Base-by-base conservation (phyloP, 164 flowering plant genomes). In the Nymphaea colorata region DNA sequence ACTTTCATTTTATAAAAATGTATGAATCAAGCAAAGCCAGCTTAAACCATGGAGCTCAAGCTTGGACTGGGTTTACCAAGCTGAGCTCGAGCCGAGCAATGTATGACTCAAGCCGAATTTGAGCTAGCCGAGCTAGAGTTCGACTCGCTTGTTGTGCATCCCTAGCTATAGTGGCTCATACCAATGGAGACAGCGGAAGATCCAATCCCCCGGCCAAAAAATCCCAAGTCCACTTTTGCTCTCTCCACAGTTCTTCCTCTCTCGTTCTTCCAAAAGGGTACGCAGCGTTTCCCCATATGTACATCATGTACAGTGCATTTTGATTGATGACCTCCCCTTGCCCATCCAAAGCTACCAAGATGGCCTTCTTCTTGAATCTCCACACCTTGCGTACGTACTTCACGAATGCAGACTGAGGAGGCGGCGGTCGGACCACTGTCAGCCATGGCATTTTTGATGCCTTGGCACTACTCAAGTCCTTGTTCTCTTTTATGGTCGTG, bases 241-340 rank as follows among this genome's bases (percentile, higher is more conserved):
- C 73, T 67, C 78, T 73, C 98, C 98, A 89, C 0, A 88, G 84
- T 68, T 87, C 75, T 62, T 70, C 68, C 73, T 89, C 96, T 75
- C 82, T 83, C 41, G 80, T 76, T 70, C 51, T 64, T 47, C 96
- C 83, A 75, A 88, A 89, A 25, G 94, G 98, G 68, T 75, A 86
- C 12, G 91, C 96, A 71, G 43, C 67, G n/a, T 77, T 64, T 6
- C 96, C 96, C 98, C 98, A 90, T 7, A 88, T 80, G 55, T 76
- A 61, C 45, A 81, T 75, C 93, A 90, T 85, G 71, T 87, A 81
- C 5, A 84, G 68, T 6, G 96, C 91, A 80, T 86, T 84, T 59
- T 41, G 42, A 64, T 83, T 78, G 18, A 81, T 69, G n/a, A 92
- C 75, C 44, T 25, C 70, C 17, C 96, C 93, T 71, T 76, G 69